Base-by-base conservation (phyloP, 2,329 filamentous ascomycete species). In the Alternaria arbusti region DNA sequence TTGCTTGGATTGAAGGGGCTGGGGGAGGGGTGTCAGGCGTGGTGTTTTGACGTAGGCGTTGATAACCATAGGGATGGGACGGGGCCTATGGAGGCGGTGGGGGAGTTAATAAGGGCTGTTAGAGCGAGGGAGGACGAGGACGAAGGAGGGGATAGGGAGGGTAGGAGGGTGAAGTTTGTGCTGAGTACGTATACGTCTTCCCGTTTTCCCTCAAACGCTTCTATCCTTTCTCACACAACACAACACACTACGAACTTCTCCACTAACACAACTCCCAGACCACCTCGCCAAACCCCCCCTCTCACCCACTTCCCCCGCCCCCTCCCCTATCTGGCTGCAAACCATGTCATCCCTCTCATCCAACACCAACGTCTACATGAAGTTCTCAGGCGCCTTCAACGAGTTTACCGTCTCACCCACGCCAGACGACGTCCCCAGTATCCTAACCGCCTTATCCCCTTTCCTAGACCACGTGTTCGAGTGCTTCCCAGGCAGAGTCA, bases 211-310 rank as follows among this genome's bases (percentile, higher is more conserved):
- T 20, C 20, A 20, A 20, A 20, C 20, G 20, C 20, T 20, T 20
- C 20, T 20, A 20, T 20, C 20, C 2, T 20, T 20, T 3, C 20
- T 20, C 20, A 20, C 20, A 20, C 20, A 2, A 20, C 20, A 20
- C 20, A 2, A 20, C 20, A 20, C 20, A 20, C 20, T 2, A 20
- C 20, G 20, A 20, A 20, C 20, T 20, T 20, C 20, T 20, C 20
- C 20, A 20, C 54, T 36, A 30, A 52, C 13, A 30, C 15, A 11
- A 13, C 20, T 20, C 5, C 5, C 15, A 94, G 92, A 97, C 79
- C 94, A 97, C 81, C 86, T 97, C 70, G 94, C 93, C 86, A 97
- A 97, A 81, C 94, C 94, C 1, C 89, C 95, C 78, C 83, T 96
- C 86, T 81, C 90, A 13, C 45, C 50, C 11, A 77, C 85, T 82